Conservation (phyloP, 225 moss, liverwort and hornwort genomes). For the Rhytidiadelphus loreus region DNA sequence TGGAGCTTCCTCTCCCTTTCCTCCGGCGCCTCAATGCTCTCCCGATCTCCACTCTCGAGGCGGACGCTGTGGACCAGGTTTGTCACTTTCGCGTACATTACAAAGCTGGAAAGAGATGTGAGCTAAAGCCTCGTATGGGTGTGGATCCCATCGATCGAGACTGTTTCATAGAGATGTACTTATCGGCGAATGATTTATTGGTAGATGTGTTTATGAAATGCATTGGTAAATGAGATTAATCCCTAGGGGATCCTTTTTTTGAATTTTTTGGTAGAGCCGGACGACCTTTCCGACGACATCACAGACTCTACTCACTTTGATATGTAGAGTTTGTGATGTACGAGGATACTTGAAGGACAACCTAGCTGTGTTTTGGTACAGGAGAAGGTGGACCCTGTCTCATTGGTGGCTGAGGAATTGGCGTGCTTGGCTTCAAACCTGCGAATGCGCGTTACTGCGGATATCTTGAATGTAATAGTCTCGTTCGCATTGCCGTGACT, state of each 20-base stretch:
- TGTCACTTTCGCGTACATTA: background rate
- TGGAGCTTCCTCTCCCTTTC: background rate
- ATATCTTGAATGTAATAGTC: slow-evolving; percentile 29
- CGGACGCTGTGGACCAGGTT: background rate
- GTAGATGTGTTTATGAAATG: background rate
- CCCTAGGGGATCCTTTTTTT: too few relatives aligned
- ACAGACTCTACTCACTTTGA: background rate
- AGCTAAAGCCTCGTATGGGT: background rate
- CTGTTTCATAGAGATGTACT: background rate
- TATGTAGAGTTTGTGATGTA: background rate
- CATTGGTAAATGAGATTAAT: background rate
- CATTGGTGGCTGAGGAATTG: slow-evolving; percentile 77
- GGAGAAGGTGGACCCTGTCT: slow-evolving; percentile 76
- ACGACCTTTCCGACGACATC: background rate
- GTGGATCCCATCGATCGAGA: background rate
- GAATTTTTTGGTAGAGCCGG: background rate
- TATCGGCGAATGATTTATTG: background rate
- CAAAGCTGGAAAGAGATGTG: background rate
- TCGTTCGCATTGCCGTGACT: background rate
- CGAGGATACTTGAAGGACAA: background rate
- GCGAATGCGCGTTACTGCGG: slow-evolving; percentile 54
- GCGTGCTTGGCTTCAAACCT: slow-evolving; percentile 49
- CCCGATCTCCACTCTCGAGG: slow-evolving; percentile 18
- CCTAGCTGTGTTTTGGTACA: background rate
- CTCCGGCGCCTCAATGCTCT: slow-evolving; percentile 1